Conservation (phyloP, 768 basidiomycete species). For the Floccularia luteovirens region DNA sequence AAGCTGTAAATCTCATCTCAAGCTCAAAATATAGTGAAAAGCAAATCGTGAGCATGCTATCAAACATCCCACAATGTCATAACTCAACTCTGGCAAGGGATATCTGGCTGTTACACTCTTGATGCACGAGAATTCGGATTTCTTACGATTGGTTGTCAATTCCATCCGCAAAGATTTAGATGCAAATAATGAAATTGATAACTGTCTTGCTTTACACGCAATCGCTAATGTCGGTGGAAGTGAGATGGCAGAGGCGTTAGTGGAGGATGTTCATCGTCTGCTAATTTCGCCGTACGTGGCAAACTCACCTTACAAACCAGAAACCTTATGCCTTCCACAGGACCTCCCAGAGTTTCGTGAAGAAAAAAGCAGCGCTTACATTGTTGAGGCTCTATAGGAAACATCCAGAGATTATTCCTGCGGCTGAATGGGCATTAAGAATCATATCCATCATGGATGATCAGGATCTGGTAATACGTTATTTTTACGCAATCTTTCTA, state of each 20-base stretch:
- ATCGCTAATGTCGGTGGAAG: constrained; percentile 97
- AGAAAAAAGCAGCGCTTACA: constrained; percentile 97
- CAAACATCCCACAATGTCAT: constrained; percentile 4
- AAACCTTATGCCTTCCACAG: constrained; percentile 31
- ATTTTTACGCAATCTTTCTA: background rate
- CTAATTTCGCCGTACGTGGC: constrained; percentile 83
- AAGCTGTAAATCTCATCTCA: constrained; percentile 96
- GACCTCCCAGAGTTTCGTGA: constrained; percentile 91
- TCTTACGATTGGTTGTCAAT: constrained; percentile 93
- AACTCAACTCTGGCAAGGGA: constrained; percentile 48
- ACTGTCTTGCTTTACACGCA: constrained; percentile 94
- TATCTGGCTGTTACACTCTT: constrained; percentile 95
- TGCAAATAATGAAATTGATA: constrained; percentile 89
- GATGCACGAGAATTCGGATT: constrained; percentile 99
- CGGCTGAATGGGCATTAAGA: constrained; percentile 91
- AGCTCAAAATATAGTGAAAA: constrained; percentile 96
- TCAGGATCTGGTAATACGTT: constrained; percentile 56
- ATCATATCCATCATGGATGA: constrained; percentile 97
- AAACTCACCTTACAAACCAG: background rate
- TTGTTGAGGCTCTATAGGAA: constrained; percentile 91
- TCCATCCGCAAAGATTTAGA: constrained; percentile 97
- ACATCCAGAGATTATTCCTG: constrained; percentile 90
- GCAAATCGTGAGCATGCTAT: constrained; percentile 73
- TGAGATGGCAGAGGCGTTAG: constrained; percentile 96
- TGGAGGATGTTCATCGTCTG: constrained; percentile 88